These are phyloP conservation scores for Panellus pusillus DNA, from an alignment of 768 basidiomycete genomes.

Conservation along the genomic window DNA sequence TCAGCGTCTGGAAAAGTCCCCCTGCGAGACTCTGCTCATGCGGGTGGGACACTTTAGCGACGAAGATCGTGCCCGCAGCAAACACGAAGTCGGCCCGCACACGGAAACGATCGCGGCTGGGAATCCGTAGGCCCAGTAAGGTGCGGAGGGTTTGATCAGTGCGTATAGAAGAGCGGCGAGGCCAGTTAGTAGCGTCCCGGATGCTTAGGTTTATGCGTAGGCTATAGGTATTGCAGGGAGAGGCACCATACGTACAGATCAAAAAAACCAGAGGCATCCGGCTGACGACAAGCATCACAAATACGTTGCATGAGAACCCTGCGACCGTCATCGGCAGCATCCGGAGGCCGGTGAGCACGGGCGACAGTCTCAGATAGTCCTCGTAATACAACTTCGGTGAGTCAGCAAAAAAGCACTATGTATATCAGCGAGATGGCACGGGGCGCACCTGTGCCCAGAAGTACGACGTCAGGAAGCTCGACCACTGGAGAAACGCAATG, in stretches of 20 bases:
- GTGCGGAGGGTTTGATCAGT: constrained; percentile 50
- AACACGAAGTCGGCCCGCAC: constrained; percentile 77
- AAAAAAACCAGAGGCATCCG: constrained; percentile 57
- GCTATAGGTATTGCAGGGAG: background rate
- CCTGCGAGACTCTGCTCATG: constrained; percentile 78
- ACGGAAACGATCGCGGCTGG: constrained; percentile 65
- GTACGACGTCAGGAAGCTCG: constrained; percentile 52
- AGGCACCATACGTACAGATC: constrained; percentile 43
- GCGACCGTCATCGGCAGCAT: constrained; percentile 71
- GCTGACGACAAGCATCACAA: constrained; percentile 61
- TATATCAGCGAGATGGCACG: constrained; percentile 38
- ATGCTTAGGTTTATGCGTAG: constrained; percentile 4
- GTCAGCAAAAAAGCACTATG: constrained; percentile 12
- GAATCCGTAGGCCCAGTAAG: constrained; percentile 80
- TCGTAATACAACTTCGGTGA: constrained; percentile 66
- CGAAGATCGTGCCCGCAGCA: constrained; percentile 69
- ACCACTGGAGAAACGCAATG: constrained; percentile 64
- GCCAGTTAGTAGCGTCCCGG: constrained; percentile 59
- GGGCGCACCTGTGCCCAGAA: constrained; percentile 33
- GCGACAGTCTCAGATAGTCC: constrained; percentile 51
- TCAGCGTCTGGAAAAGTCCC: constrained; percentile 78
- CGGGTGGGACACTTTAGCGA: constrained; percentile 63
- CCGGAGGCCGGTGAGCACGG: constrained; percentile 63
- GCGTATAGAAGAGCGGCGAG: constrained; percentile 67
- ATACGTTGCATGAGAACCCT: constrained; percentile 62